phyloP scores from a whole-genome alignment of 2,329 filamentous ascomycete genomes.

The Seiridium cupressi region DNA sequence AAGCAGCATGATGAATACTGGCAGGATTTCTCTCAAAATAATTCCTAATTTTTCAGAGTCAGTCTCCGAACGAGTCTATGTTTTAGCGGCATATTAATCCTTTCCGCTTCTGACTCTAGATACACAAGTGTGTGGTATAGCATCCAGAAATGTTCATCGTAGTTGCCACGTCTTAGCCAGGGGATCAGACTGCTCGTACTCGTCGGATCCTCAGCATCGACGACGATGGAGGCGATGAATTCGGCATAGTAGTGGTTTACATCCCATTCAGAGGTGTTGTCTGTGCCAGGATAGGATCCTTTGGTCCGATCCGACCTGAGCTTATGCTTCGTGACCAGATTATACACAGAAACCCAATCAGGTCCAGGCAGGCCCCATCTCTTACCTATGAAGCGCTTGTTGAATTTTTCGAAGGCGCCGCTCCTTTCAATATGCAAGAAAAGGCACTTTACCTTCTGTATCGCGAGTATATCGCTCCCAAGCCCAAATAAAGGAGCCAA shows the following conservation, averaged over 20 bases:
- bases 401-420: slow-evolving; percentile 16
- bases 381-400: slow-evolving; percentile 5
- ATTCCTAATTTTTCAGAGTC: background rate
- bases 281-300: background rate
- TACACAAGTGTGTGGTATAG: background rate
- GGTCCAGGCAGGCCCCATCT: slow-evolving; percentile 15
- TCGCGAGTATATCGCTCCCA: slow-evolving; percentile 14
- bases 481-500: slow-evolving; percentile 21
- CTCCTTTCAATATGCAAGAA: slow-evolving; percentile 15
- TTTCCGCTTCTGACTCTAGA: background rate
- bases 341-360: slow-evolving; percentile 13
- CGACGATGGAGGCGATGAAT: slow-evolving; percentile 12
- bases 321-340: slow-evolving; percentile 7
- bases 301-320: background rate
- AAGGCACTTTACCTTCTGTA: slow-evolving; percentile 15
- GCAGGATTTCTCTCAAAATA: background rate
- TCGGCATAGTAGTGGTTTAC: slow-evolving; percentile 20
- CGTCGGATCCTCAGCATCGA: slow-evolving; percentile 1
- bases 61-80: background rate
- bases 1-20: no score
- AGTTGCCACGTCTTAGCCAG: background rate
- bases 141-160: background rate
- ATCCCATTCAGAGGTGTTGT: background rate
- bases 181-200: slow-evolving; percentile 6
- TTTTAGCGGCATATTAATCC: background rate